Conservation (phyloP, 352 stramenopile genomes). For the Pythium volutum region DNA sequence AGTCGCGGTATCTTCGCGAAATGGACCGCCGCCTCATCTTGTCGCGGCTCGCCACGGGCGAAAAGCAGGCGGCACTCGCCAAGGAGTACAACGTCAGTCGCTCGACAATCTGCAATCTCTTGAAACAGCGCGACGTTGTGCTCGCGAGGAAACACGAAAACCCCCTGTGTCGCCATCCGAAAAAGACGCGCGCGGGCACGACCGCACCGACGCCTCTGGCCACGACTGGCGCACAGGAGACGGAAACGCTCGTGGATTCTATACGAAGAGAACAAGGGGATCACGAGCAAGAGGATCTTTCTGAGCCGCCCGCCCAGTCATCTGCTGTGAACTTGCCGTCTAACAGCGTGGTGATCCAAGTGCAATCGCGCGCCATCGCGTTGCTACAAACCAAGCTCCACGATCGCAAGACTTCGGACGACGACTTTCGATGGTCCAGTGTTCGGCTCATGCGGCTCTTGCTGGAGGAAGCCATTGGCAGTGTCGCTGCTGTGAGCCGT, state of each 20-base stretch:
- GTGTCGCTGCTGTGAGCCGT: not conserved
- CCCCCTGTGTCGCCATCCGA: constrained; percentile 54
- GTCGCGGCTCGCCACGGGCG: constrained; percentile 40
- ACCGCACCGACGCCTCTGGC: no score
- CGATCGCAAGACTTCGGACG: constrained; percentile 30
- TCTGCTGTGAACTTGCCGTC: no score
- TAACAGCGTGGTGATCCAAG: constrained; percentile 15
- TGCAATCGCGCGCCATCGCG: constrained; percentile 36
- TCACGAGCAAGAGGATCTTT: no score
- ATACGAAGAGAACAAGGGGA: no score
- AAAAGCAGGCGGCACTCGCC: constrained; percentile 56
- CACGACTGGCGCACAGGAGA: no score
- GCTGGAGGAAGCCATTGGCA: constrained; percentile 46
- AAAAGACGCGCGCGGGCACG: constrained; percentile 2
- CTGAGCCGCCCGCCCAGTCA: no score
- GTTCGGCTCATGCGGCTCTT: constrained; percentile 50
- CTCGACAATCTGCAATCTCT: constrained; percentile 58
- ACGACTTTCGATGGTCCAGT: constrained; percentile 32
- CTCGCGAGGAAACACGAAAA: constrained; percentile 45
- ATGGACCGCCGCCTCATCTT: constrained; percentile 63
- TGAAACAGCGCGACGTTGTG: constrained; percentile 54
- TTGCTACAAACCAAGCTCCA: constrained; percentile 42
- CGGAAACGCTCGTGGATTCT: no score
- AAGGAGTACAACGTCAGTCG: constrained; percentile 67
- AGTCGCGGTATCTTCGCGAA: constrained; percentile 52